Evolutionary conservation across 192 early-diverging fungal species (phyloP), one percentile per base, ranked within the genome.

Genomic region (Dispira simplex): DNA sequence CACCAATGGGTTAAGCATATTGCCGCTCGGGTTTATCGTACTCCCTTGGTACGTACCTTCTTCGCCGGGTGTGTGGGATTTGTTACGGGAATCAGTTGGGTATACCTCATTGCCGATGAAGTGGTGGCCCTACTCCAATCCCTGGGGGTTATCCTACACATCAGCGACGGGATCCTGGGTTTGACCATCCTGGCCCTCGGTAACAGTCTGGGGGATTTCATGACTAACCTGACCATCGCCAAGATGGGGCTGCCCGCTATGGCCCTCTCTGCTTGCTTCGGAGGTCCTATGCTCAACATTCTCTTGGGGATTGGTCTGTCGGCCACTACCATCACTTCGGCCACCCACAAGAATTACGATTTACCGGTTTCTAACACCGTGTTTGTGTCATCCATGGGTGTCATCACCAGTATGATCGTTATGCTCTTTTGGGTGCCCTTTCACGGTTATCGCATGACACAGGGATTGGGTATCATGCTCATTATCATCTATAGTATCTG

Each of bases 251-350:
- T 80, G 66, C 91, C 93, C 20, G 79, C 85, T 63, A 98, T 98
- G 93, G 95, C 93, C 0, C 81, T 98, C 47, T 87, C 87, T 25
- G 95, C 95, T 0, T 96, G 93, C 60, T 95, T 90, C 74, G 93
- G 92, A 27, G 81, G 87, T 14, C 95, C 95, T 18, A 85, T 98
- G 81, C 70, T 98, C 32, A 94, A 90, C 63, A 79, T 94, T 46
- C 70, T 95, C 60, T 80, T 95, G 14, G 92, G 92, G 20, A 76
- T 95, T 11, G 92, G 92, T 44, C 75, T 92, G 39, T 82, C 88
- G 51, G 88, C 81, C 10, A 73, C 77, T 49, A 82, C 85, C 28
- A 32, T 75, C 0, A 73, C 75, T 0, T 59, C 63, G 39, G 71
- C 66, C 52, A 73, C 70, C 8, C 68, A 72, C 11, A 71, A 71